These are phyloP conservation scores for Neonectria faginata DNA, from an alignment of 2,329 filamentous ascomycete species.

Conservation along the genomic window DNA sequence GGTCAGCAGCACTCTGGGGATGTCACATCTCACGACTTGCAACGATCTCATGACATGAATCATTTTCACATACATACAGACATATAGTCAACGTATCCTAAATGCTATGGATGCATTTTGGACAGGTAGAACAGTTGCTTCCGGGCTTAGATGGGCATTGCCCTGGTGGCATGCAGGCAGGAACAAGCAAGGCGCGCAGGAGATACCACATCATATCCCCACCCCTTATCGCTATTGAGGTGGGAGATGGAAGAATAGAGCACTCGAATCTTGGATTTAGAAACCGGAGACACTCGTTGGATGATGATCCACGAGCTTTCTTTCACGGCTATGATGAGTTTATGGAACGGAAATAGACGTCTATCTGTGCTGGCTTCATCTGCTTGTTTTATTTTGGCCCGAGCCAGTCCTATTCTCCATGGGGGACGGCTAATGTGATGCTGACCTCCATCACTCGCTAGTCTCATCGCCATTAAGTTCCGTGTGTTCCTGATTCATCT, in stretches of 20 bases:
- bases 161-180: conserved; percentile 21
- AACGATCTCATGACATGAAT: conserved; percentile 32
- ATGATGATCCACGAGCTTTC: conserved; percentile 10
- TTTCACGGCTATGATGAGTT: neutral
- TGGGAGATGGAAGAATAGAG: conserved; percentile 12
- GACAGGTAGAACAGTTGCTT: conserved; percentile 31
- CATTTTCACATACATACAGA: conserved; percentile 25
- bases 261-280: conserved; percentile 26
- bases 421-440: neutral
- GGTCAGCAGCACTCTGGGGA: conserved; percentile 16
- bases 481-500: conserved; percentile 22
- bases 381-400: conserved; percentile 16
- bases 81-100: conserved; percentile 34
- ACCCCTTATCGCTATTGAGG: neutral
- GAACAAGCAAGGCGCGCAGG: conserved; percentile 19
- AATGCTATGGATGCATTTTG: conserved; percentile 40
- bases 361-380: conserved; percentile 29
- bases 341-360: conserved; percentile 34
- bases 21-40: conserved; percentile 33
- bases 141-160: conserved; percentile 23
- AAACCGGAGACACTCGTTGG: conserved; percentile 9
- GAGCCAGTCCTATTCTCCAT: neutral
- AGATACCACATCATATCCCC: conserved; percentile 22
- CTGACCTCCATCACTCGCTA: neutral
- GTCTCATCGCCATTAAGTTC: conserved; percentile 25